Evolutionary conservation across 768 basidiomycete genomes (phyloP).

Genomic region (Tylopilus sp.): DNA sequence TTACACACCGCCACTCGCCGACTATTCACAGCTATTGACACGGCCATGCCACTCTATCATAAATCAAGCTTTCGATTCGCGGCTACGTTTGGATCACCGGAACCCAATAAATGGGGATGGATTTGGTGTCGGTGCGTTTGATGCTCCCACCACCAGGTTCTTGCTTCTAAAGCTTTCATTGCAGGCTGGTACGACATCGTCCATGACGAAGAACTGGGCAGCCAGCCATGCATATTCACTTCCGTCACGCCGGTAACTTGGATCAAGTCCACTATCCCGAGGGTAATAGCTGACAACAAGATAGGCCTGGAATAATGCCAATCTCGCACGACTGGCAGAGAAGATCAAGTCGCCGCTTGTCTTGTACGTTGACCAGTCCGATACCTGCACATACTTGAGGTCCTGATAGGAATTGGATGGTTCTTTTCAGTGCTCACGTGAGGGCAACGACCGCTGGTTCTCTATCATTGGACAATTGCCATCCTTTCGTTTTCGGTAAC

Average conservation of each 20-base stretch:
- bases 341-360: conserved; percentile 96
- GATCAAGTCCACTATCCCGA: conserved; percentile 16
- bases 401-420: too few relatives aligned
- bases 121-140: conserved; percentile 81
- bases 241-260: conserved; percentile 89
- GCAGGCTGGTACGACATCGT: conserved; percentile 93
- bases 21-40: conserved; percentile 67
- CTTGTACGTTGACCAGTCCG: conserved; percentile 60
- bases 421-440: conserved; percentile 73
- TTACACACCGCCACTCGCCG: background rate
- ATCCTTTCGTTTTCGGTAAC: conserved; percentile 90
- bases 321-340: conserved; percentile 89
- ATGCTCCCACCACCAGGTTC: background rate
- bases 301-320: conserved; percentile 96
- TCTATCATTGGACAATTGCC: conserved; percentile 89
- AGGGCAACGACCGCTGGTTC: conserved; percentile 92
- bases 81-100: conserved; percentile 75
- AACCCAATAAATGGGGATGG: conserved; percentile 95
- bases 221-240: conserved; percentile 93
- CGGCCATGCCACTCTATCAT: conserved; percentile 94
- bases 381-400: background rate
- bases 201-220: conserved; percentile 77
- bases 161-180: background rate
- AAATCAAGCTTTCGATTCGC: conserved; percentile 94
- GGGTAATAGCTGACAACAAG: conserved; percentile 9